Percentiles rank a stretch among this genome's conserved stretches.
Evolutionary conservation across 2,329 filamentous ascomycete species (phyloP).

Genomic region (Chrysoporthe austroafricana): DNA sequence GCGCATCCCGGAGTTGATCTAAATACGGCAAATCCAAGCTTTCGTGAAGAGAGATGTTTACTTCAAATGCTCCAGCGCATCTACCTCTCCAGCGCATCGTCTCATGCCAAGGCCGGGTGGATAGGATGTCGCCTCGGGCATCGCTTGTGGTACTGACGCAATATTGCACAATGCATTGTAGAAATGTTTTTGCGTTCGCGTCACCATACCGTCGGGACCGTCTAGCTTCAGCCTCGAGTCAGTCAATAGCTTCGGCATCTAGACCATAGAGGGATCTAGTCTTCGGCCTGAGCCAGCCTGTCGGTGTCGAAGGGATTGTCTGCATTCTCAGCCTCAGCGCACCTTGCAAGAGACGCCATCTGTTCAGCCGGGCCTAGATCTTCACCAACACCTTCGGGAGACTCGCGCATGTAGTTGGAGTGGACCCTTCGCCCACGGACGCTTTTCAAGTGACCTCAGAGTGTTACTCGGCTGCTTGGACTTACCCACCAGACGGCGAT

Average conservation of each 20-base stretch:
- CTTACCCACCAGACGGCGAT: not conserved
- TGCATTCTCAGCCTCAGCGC: not conserved
- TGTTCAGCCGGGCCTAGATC: not conserved
- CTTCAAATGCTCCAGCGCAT: not conserved
- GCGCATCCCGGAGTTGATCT: not conserved
- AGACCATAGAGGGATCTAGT: not conserved
- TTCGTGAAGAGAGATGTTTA: not conserved
- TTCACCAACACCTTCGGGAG: not conserved
- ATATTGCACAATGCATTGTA: conserved; percentile 26
- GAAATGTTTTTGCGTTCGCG: not conserved
- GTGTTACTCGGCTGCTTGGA: not conserved
- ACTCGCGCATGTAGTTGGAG: not conserved
- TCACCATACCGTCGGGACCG: not conserved
- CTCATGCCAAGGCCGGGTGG: conserved; percentile 19
- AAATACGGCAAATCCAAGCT: not conserved
- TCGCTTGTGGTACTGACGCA: conserved; percentile 19
- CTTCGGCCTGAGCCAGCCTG: not conserved
- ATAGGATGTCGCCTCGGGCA: conserved; percentile 16
- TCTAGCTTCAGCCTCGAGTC: not conserved
- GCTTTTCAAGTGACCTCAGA: not conserved
- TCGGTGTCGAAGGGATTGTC: not conserved
- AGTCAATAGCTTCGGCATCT: not conserved
- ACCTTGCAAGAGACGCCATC: not conserved
- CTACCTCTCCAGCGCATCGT: not conserved
- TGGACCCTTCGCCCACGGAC: not conserved